These are phyloP conservation scores for Hypoxylon lienhwacheense DNA, from an alignment of 495 filamentous ascomycete species.

Conservation along the genomic window DNA sequence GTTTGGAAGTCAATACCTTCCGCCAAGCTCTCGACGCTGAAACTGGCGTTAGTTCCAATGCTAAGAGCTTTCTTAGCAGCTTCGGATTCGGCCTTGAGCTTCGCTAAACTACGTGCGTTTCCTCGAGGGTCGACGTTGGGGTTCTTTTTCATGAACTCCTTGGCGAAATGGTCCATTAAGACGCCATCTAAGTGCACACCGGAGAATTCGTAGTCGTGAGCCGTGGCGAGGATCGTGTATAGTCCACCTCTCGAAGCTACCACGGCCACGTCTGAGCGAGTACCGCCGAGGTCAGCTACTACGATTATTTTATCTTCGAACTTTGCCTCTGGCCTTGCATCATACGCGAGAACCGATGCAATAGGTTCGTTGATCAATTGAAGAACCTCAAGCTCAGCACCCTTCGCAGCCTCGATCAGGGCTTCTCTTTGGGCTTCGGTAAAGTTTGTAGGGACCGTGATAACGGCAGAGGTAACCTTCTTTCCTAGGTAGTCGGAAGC, in stretches of 20 bases:
- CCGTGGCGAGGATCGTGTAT: conserved; percentile 92
- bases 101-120: conserved; percentile 78
- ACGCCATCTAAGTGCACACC: conserved; percentile 83
- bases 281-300: conserved; percentile 91
- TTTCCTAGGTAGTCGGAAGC: conserved; percentile 91
- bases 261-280: conserved; percentile 87
- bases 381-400: conserved; percentile 82
- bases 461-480: conserved; percentile 86
- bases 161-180: conserved; percentile 92
- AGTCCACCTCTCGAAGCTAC: conserved; percentile 90
- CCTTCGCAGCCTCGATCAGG: conserved; percentile 72
- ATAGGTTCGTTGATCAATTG: conserved; percentile 95
- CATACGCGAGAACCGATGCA: conserved; percentile 87
- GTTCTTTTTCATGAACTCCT: conserved; percentile 94
- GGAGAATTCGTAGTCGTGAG: conserved; percentile 90
- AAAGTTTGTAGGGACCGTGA: conserved; percentile 94
- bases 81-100: conserved; percentile 90
- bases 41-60: conserved; percentile 80
- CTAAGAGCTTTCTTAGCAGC: conserved; percentile 86
- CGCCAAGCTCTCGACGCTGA: conserved; percentile 85
- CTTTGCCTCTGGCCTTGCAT: conserved; percentile 76
- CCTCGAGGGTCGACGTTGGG: conserved; percentile 83
- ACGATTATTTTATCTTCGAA: conserved; percentile 84
- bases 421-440: conserved; percentile 80
- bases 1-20: conserved; percentile 89